A percentile compares a stretch with the other conserved stretches of the same genome.
phyloP scores from a whole-genome alignment of 2,329 filamentous ascomycete species.

The Cadophora sp. region DNA sequence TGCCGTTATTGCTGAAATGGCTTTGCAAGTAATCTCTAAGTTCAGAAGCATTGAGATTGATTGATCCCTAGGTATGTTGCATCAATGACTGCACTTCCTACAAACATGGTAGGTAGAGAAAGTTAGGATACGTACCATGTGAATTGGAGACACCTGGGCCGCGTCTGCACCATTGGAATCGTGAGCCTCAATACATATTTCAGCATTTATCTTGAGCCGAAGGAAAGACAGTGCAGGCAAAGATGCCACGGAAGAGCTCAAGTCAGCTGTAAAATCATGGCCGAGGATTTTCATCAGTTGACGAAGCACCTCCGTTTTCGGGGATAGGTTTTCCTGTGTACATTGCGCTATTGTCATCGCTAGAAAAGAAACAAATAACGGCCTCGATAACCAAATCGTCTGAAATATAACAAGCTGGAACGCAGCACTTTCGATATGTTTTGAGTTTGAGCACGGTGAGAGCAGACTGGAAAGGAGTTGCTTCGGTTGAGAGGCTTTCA shows the following conservation, averaged over 20 bases:
- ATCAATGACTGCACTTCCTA: background rate
- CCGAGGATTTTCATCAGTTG: conserved; percentile 9
- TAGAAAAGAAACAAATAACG: background rate
- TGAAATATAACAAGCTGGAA: background rate
- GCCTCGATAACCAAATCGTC: no score
- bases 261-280: background rate
- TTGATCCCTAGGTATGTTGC: conserved; percentile 7
- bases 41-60: background rate
- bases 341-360: background rate
- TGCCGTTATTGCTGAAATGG: background rate
- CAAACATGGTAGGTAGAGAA: no score
- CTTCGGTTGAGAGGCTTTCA: background rate
- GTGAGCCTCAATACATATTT: background rate
- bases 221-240: conserved; percentile 2
- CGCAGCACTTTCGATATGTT: background rate
- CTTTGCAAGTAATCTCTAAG: background rate
- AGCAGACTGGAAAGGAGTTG: background rate
- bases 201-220: conserved; percentile 5
- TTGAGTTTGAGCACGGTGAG: background rate
- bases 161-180: background rate
- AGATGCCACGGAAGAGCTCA: conserved; percentile 12
- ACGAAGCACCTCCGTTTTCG: background rate
- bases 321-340: background rate
- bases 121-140: background rate
- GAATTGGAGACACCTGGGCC: background rate